Evolutionary conservation across 495 filamentous ascomycete genomes (phyloP), one percentile per base, ranked within the genome.

Genomic region (Lophiotrema nucula): DNA sequence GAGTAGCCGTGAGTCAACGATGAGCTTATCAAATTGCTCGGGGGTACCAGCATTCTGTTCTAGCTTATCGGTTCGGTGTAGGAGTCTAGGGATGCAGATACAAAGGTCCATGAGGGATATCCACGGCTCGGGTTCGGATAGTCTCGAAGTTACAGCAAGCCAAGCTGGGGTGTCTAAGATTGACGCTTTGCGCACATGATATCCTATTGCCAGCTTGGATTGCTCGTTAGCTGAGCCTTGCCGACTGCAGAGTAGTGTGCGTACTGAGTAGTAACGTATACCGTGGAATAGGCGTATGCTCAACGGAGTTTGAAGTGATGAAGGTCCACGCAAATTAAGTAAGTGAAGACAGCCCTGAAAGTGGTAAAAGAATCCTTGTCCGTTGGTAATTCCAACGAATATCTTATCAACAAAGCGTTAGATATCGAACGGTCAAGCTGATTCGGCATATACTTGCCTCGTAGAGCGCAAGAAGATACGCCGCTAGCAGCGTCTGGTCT

Each of bases 321-420:
- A 22, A 1, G 62, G 62, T 13, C 62, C 56, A 24, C 62, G 56
- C 16, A 27, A 23, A 22, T 48, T 56, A 1, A 65, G 37, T 26
- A 65, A 41, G 22, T 39, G 56, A 1, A 60, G 43, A 1, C 51
- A 12, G 15, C 62, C 62, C 38, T 65, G 56, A 10, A 60, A 44
- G 45, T 65, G 55, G 25, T 55, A 60, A 46, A 65, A 60, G 47
- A 65, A 65, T 13, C 62, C 62, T n/a, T 50, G 46, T 4, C 56
- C 62, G 8, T 42, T 26, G 11, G 43, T 56, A 4, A 56, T 35
- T n/a, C 62, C 56, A n/a, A 60, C 51, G 26, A 60, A 65, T 22
- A 65, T 46, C 62, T 65, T 22, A 3, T 24, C 16, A 12, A 43
- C 6, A 26, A 46, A 35, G 10, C 16, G 26, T 55, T 21, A 56